These are phyloP conservation scores for Colletotrichum sp. DNA, from an alignment of 2,329 filamentous ascomycete species.

Conservation along the genomic window DNA sequence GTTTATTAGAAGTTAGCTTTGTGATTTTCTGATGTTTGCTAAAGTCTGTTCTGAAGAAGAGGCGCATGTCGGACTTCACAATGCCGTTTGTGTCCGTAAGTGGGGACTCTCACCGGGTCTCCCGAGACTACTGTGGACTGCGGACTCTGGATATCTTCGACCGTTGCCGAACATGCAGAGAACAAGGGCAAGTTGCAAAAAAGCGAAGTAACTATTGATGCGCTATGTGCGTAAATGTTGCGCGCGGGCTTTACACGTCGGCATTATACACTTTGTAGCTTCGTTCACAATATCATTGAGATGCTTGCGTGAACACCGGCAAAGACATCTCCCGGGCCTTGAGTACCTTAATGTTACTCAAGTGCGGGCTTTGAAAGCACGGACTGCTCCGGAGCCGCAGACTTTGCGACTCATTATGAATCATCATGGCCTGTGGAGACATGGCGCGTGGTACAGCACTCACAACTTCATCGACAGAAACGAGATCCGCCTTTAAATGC, in stretches of 20 bases:
- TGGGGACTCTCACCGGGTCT: background rate
- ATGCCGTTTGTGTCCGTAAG: background rate
- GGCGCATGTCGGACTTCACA: background rate
- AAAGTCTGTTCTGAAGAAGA: too few relatives aligned
- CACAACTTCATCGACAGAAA: fast-evolving
- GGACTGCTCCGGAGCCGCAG: background rate
- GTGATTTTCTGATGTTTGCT: too few relatives aligned
- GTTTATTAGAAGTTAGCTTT: background rate
- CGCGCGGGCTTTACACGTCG: fast-evolving
- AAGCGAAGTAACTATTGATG: too few relatives aligned
- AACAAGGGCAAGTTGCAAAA: background rate
- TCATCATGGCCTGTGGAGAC: background rate
- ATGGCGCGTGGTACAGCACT: fast-evolving
- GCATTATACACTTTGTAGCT: background rate
- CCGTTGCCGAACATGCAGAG: background rate
- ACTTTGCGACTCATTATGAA: background rate
- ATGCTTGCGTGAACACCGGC: background rate
- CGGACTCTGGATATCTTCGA: fast-evolving
- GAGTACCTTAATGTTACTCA: background rate
- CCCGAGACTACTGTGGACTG: background rate
- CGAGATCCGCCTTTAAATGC: background rate
- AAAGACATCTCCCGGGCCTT: background rate
- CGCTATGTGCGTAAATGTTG: background rate
- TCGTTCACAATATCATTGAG: background rate
- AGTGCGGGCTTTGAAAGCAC: background rate